Evolutionary conservation across 495 filamentous ascomycete genomes (phyloP), one percentile per base, ranked within the genome.

Genomic region (Daldinia caldariorum): DNA sequence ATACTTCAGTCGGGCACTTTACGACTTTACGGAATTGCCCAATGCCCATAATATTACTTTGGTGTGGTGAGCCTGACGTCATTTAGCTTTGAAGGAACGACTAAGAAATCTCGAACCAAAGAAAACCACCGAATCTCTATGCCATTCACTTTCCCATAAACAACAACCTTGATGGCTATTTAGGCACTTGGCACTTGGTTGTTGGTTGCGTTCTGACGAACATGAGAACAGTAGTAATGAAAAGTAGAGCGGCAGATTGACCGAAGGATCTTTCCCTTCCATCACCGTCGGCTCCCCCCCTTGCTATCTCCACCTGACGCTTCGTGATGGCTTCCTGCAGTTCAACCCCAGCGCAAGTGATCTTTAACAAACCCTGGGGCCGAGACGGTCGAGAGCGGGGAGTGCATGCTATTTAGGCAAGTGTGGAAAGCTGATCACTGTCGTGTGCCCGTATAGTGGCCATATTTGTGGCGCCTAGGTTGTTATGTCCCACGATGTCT

Each of bases 311-410:
- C 64, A 65, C 64, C 43, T 53, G 63, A 59, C 34, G 61, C 58
- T 43, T 50, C n/a, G 31, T 53, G 56, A 65, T 62, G 31, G 39
- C 38, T 49, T 65, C 39, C 39, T 68, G 70, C 65, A 65, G 64
- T 12, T 65, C 57, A 22, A 72, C 59, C 31, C 61, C 53, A 38
- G 57, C 22, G 65, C 70, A 65, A n/a, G 66, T 72, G 70, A 72
- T 61, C 43, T 59, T 58, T 43, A 58, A 65, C 43, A 72, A 39
- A 58, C 45, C 13, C 14, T 57, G n/a, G 26, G 14, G 57, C 55
- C 20, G 35, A 29, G 49, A 18, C 22, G n/a, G n/a, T 43, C 37
- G 20, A 31, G 9, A 63, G 13, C n/a, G 56, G 14, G 32, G 31
- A 50, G 58, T 71, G 63, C 58, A 50, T 41, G 29, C 10, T 34